phyloP scores from a whole-genome alignment of 352 stramenopile species.

The Phytophthora pinifolia region DNA sequence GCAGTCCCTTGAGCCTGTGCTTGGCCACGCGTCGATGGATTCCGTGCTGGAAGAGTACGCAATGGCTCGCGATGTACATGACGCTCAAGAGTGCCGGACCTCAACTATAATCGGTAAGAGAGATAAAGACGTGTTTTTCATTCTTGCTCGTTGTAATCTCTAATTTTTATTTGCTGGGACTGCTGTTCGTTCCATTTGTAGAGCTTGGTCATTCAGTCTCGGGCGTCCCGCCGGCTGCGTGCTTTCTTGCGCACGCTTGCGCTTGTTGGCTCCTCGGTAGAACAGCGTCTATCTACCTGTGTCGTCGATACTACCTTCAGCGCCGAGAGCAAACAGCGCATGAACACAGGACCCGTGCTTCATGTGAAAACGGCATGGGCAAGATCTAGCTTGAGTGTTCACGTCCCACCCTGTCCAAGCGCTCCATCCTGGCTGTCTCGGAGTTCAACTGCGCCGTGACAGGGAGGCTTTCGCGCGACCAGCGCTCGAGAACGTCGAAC shows the following conservation, averaged over 20 bases:
- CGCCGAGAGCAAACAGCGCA: background rate
- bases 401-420: conserved; percentile 3
- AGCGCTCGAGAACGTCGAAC: background rate
- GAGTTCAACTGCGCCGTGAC: background rate
- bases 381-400: background rate
- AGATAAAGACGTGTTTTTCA: no score
- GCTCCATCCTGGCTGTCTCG: conserved; percentile 5
- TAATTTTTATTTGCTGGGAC: no score
- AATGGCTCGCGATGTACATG: no score
- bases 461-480: background rate
- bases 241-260: background rate
- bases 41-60: no score
- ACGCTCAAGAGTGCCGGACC: no score
- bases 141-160: no score
- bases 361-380: conserved; percentile 2
- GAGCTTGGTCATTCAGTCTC: background rate
- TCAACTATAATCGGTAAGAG: no score
- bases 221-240: background rate
- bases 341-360: conserved; percentile 11
- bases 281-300: background rate
- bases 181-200: background rate
- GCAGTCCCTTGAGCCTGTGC: no score
- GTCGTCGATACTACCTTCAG: background rate
- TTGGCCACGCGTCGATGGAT: no score
- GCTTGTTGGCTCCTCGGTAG: conserved; percentile 5